Conservation (phyloP, 768 basidiomycete genomes). For the Phaeotremella skinneri region DNA sequence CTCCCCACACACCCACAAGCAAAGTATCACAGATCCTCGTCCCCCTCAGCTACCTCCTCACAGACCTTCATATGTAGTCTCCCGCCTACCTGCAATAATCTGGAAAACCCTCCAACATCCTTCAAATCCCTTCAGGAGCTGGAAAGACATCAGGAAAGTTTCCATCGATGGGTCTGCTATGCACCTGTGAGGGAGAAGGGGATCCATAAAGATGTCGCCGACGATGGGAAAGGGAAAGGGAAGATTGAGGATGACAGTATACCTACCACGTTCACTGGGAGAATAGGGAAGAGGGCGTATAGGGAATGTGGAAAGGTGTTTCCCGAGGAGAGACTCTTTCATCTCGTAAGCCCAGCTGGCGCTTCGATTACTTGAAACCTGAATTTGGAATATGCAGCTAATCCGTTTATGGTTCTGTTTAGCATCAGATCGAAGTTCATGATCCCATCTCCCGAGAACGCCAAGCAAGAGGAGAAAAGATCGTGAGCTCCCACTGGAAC, state of each 20-base stretch:
- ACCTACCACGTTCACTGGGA: background rate
- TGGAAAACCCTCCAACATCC: constrained; percentile 57
- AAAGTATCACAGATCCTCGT: constrained; percentile 30
- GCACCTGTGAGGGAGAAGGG: constrained; percentile 73
- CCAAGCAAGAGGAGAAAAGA: constrained; percentile 79
- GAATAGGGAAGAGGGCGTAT: constrained; percentile 12
- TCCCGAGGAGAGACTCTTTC: constrained; percentile 73
- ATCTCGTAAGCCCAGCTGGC: constrained; percentile 70
- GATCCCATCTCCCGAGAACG: constrained; percentile 76
- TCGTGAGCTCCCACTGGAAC: constrained; percentile 59
- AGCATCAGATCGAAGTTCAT: constrained; percentile 66
- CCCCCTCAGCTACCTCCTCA: background rate
- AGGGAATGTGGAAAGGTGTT: constrained; percentile 73
- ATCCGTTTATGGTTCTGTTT: constrained; percentile 44
- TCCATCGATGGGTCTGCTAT: constrained; percentile 62
- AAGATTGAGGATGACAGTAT: constrained; percentile 12
- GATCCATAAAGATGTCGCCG: constrained; percentile 1
- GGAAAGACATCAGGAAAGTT: constrained; percentile 68
- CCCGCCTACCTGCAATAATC: constrained; percentile 72
- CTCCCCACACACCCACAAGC: constrained; percentile 22
- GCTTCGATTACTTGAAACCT: background rate
- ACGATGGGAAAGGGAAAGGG: background rate
- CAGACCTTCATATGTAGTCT: constrained; percentile 61
- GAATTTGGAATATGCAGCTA: constrained; percentile 1
- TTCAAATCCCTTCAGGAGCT: constrained; percentile 67